These are phyloP conservation scores for Cinnamomum micranthum DNA, from an alignment of 164 flowering plant species.

Conservation along the genomic window DNA sequence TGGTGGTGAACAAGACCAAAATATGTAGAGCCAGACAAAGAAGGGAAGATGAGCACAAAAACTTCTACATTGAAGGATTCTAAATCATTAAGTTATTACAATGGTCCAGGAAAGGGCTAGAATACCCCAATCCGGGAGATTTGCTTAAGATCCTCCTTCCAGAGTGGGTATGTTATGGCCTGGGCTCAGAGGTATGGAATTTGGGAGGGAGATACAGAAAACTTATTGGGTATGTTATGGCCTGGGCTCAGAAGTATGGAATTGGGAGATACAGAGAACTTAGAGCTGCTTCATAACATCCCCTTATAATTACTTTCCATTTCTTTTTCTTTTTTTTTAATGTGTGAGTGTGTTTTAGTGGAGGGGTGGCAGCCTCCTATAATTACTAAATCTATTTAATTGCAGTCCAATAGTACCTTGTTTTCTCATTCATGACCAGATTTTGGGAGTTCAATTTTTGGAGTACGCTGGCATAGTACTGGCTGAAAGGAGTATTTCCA, in stretches of 20 bases:
- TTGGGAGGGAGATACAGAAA: too few relatives aligned
- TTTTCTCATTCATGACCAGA: slow-evolving; percentile 6
- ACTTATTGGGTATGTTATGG: background rate
- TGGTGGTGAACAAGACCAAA: background rate
- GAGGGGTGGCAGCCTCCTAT: background rate
- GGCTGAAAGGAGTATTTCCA: slow-evolving; percentile 21
- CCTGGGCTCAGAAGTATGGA: background rate
- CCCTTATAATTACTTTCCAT: too few relatives aligned
- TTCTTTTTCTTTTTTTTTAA: background rate
- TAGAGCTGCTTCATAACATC: background rate
- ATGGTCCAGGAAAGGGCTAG: background rate
- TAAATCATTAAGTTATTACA: background rate
- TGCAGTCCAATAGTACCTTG: slow-evolving; percentile 12
- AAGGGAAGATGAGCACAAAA: background rate
- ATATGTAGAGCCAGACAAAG: background rate
- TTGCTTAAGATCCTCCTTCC: background rate
- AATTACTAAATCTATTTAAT: too few relatives aligned
- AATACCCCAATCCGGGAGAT: background rate
- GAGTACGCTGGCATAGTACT: slow-evolving; percentile 21
- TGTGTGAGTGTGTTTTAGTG: background rate
- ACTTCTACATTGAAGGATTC: too few relatives aligned
- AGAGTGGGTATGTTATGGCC: background rate
- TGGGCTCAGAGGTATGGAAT: background rate
- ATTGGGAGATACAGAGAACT: background rate
- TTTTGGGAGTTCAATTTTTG: slow-evolving; percentile 15